phyloP scores from a whole-genome alignment of 768 basidiomycete species.

The Boletellus ananiceps region DNA sequence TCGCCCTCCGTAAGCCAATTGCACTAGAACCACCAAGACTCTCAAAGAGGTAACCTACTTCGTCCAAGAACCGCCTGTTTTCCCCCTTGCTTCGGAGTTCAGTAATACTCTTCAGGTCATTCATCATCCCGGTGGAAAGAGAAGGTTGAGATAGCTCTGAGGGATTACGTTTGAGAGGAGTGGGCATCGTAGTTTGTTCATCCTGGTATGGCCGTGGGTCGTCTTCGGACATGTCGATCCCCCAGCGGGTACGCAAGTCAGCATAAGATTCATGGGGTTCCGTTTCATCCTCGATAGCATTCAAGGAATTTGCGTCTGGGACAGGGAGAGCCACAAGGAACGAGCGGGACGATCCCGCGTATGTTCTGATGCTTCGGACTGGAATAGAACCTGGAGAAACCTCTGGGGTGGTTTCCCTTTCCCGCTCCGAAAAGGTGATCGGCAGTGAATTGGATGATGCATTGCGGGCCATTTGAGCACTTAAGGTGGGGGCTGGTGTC shows the following conservation, averaged over 20 bases:
- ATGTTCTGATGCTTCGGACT: constrained; percentile 53
- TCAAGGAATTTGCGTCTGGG: constrained; percentile 24
- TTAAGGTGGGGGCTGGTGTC: background rate
- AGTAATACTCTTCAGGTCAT: constrained; percentile 74
- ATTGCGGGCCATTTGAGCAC: constrained; percentile 15
- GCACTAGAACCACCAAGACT: constrained; percentile 56
- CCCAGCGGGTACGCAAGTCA: constrained; percentile 72
- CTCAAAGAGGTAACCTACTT: constrained; percentile 82
- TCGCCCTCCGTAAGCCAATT: constrained; percentile 59
- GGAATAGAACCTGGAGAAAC: constrained; percentile 24
- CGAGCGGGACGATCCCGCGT: constrained; percentile 75
- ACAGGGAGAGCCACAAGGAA: constrained; percentile 63
- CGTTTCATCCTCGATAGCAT: constrained; percentile 44
- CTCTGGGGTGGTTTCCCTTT: constrained; percentile 27
- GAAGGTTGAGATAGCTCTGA: constrained; percentile 37
- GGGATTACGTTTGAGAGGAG: constrained; percentile 14
- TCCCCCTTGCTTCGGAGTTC: constrained; percentile 80
- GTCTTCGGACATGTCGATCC: constrained; percentile 75
- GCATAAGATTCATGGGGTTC: constrained; percentile 68
- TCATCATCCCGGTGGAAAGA: constrained; percentile 59
- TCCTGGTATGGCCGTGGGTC: constrained; percentile 43
- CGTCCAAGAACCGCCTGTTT: constrained; percentile 73
- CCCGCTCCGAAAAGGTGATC: constrained; percentile 18
- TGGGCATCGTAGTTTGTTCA: background rate
- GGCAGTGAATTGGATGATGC: constrained; percentile 22